Base-by-base conservation (phyloP, 1,284 basidiomycete genomes). In the Leccinum angustisporum region DNA sequence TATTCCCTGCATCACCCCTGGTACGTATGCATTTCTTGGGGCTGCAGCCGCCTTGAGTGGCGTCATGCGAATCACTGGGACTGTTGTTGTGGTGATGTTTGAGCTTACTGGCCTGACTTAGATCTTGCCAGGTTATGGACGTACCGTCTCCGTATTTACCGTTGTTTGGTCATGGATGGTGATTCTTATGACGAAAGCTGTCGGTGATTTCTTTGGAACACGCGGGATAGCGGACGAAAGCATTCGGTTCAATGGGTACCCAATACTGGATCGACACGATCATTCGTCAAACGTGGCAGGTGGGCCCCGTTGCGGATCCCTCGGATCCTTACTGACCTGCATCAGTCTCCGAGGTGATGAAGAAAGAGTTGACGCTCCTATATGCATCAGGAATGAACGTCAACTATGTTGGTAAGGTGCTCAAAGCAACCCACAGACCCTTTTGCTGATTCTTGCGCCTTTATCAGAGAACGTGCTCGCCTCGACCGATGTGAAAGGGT, bases 21-120 rank as follows among this genome's bases (percentile, higher is more conserved):
- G 97, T 13, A 99, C 97, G 7, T 98, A 98, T 76, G 96, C 96
- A 0, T 92, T 98, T 70, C 82, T 98, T 14, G 95, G 96, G 13
- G 95, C 96, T 2, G 95, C 94, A 5, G 95, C 96, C 5, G 91
- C 95, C n/a, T 79, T 98, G 30, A 94, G 95, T 62, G 97, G 97
- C 30, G 88, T 99, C 58, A 99, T 98, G 82, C 85, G 96, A 65
- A 94, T 98, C 65, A 99, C 97, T 0, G 94, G 99, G 27, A 95
- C 96, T 0, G 95, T 99, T 2, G 97, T 98, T 2, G 97, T 99
- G 59, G 98, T 99, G 77, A 99, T 99, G 75, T 74, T 98, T 75
- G 97, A 99, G 74, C 83, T 99, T n/a, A 99, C 97, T 1, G 97
- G 97, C 8, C 77, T 99, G 68, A 98, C 95, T 11, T 99, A 99